Evolutionary conservation across 1,139 yeast genomes (phyloP).

Genomic region (Zygosaccharomyces pseudobailii): DNA sequence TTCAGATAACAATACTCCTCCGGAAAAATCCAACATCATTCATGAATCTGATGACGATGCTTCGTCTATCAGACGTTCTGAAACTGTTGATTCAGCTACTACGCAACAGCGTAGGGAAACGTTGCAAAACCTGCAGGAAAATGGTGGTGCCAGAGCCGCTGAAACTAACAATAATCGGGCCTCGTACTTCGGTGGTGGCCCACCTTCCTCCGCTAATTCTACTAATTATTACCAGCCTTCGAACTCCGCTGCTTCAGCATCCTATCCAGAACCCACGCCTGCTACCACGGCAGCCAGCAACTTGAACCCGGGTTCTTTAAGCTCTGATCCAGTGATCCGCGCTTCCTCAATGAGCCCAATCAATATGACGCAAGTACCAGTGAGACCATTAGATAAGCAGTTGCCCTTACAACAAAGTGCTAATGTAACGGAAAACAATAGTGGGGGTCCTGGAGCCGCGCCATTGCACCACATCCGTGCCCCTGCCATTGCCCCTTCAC

Average conservation of each 20-base stretch:
- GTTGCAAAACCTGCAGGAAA: constrained; percentile 7
- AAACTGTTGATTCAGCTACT: constrained; percentile 5
- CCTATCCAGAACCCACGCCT: neutral
- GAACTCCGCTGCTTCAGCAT: neutral
- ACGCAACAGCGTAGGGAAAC: constrained; percentile 10
- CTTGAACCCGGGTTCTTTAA: neutral
- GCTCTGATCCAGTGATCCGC: neutral
- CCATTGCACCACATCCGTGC: constrained; percentile 22
- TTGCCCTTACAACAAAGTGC: neutral
- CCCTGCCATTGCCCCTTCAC: constrained; percentile 34
- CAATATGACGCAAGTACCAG: constrained; percentile 3
- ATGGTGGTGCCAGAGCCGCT: neutral
- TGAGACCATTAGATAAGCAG: neutral
- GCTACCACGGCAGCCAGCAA: constrained; percentile 3
- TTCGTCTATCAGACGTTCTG: constrained; percentile 10
- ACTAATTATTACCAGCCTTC: constrained; percentile 1
- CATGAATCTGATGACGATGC: constrained; percentile 14
- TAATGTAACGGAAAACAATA: neutral
- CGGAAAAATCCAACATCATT: constrained; percentile 12
- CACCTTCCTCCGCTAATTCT: neutral
- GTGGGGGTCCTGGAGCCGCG: constrained; percentile 4
- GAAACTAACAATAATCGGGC: neutral
- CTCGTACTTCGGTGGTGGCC: neutral
- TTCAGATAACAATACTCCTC: constrained; percentile 7
- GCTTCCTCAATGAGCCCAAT: neutral